These are phyloP conservation scores for Erythrobasidium yunnanense DNA, from an alignment of 768 basidiomycete species.

Conservation along the genomic window DNA sequence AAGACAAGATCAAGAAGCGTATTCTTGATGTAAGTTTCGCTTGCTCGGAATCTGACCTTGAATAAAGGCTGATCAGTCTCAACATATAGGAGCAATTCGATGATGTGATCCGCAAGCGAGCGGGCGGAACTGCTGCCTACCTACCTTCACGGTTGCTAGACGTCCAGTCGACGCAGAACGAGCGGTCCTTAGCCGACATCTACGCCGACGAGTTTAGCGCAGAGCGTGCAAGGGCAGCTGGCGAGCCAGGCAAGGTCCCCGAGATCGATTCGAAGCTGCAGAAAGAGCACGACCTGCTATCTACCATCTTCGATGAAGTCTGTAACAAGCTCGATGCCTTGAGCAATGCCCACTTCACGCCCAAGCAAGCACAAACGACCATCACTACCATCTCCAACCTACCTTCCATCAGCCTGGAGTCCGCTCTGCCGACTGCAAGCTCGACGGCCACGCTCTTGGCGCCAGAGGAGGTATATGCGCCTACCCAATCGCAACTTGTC, in stretches of 20 bases:
- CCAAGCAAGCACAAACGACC: constrained; percentile 78
- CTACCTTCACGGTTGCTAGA: constrained; percentile 81
- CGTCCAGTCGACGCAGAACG: constrained; percentile 74
- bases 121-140: constrained; percentile 73
- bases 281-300: constrained; percentile 81
- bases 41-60: not conserved
- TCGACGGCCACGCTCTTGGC: constrained; percentile 71
- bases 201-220: constrained; percentile 84
- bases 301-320: constrained; percentile 69
- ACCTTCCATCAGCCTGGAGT: constrained; percentile 71
- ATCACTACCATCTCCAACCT: constrained; percentile 77
- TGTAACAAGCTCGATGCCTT: constrained; percentile 82
- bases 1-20: constrained; percentile 79
- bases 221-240: constrained; percentile 45
- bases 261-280: constrained; percentile 78
- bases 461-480: constrained; percentile 74
- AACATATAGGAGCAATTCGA: constrained; percentile 55
- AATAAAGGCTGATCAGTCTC: not conserved
- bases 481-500: constrained; percentile 14
- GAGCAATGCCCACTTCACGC: constrained; percentile 88
- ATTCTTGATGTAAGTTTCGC: constrained; percentile 56
- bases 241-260: constrained; percentile 49
- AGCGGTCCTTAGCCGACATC: constrained; percentile 82
- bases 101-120: constrained; percentile 75
- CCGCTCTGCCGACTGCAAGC: constrained; percentile 73